Base-by-base conservation (phyloP, 768 basidiomycete genomes). In the Strobilomyces dryophilus region DNA sequence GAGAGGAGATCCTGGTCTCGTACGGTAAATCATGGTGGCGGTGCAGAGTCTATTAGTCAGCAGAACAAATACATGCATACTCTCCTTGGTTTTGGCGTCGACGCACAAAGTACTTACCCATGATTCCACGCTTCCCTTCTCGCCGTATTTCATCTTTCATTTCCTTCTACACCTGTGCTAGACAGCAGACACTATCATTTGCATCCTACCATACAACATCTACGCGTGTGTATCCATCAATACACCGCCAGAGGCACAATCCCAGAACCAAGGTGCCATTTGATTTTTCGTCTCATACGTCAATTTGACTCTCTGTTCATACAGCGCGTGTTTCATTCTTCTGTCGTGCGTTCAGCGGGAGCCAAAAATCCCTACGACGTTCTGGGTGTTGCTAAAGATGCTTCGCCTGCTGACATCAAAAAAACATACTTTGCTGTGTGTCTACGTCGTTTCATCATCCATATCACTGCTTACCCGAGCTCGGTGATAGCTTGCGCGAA, bases 391-490 rank as follows among this genome's bases (percentile, higher is more conserved):
- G 79, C 79, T 62, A 84, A 83, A 61, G 92, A 93, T 70, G 89
- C 95, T 43, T 77, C 83, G 20, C 69, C 84, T 26, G 81, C 87
- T 20, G 93, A 98, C 60, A 98, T 99, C 64, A 99, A 99, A 83
- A 98, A 98, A 74, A 81, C 82, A 3, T 99, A 99, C 72, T 99
- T 98, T 71, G 79, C 89, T 66, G 95, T 97, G 68, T 64, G 90
- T 45, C 14, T 31, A 43, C 37, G 15, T 35, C 39, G 58, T 56
- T 62, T 56, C 52, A 37, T n/a, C 40, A 31, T 47, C 29, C 24
- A 54, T 45, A 47, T 7, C 31, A 59, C 51, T 51, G 55, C 61
- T 61, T 49, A 56, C 51, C 55, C 51, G 34, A n/a, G 29, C 49
- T 41, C 37, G n/a, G 14, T 40, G 21, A 32, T 65, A 97, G 95